A percentile compares a stretch with the other conserved stretches of the same genome.
Conservation (phyloP, 176 grass and related monocot species). For the Triticum aestivum region IWGSC_CS_RefSeq_v2.1 NC_057809.1:445879345-445879844, state of each 20-base stretch:
- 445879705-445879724: constrained; percentile 4
- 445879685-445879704: background rate
- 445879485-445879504: background rate
- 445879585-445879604: background rate
- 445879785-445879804: constrained; percentile 36
- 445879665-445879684: background rate
- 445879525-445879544: background rate
- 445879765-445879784: constrained; percentile 37
- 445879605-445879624: background rate
- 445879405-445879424: background rate
- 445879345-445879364: background rate
- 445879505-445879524: background rate
- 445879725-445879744: constrained; percentile 23
- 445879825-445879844: constrained; percentile 14
- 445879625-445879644: background rate
- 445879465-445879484: background rate
- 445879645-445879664: background rate
- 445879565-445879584: background rate
- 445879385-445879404: background rate
- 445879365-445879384: background rate
- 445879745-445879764: constrained; percentile 27
- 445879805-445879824: constrained; percentile 35
- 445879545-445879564: background rate
- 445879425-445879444: background rate
- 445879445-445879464: background rate